phyloP scores from a whole-genome alignment of 352 stramenopile species.

The Phytophthora citrophthora region DNA sequence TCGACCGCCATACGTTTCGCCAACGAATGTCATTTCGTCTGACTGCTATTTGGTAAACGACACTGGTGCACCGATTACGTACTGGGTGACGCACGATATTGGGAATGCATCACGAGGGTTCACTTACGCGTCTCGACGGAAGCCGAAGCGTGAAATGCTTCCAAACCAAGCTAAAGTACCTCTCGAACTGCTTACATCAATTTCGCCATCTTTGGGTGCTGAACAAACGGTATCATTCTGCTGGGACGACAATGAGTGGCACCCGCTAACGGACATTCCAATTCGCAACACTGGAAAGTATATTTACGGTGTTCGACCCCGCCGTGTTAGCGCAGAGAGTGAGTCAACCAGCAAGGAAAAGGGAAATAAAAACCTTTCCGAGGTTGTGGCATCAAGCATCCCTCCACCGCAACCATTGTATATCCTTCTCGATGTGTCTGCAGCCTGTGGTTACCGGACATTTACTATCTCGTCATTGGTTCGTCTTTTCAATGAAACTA shows the following conservation, averaged over 20 bases:
- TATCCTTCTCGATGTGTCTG: conserved; percentile 78
- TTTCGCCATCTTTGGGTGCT: conserved; percentile 68
- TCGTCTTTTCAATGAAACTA: conserved; percentile 79
- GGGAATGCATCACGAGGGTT: conserved; percentile 56
- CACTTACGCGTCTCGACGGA: conserved; percentile 59
- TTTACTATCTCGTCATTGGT: conserved; percentile 84
- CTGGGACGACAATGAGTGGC: conserved; percentile 73
- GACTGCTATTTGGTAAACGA: conserved; percentile 86
- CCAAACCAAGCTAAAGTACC: conserved; percentile 63
- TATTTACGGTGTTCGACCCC: conserved; percentile 70
- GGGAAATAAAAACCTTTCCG: neutral
- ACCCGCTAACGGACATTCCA: conserved; percentile 77
- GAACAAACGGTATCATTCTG: conserved; percentile 83
- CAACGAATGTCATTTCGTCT: conserved; percentile 76
- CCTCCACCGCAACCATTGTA: conserved; percentile 42
- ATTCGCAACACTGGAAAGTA: conserved; percentile 83
- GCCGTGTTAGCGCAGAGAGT: neutral
- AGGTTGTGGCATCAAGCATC: conserved; percentile 6
- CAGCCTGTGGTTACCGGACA: conserved; percentile 70
- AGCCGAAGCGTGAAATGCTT: conserved; percentile 51
- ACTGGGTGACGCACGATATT: conserved; percentile 66
- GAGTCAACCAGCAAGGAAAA: conserved; percentile 11
- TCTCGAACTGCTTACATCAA: conserved; percentile 71
- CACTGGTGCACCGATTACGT: conserved; percentile 59
- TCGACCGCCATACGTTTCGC: conserved; percentile 41